Conservation (phyloP, 2,329 filamentous ascomycete species). For the Cryphonectria nitschkei region DNA sequence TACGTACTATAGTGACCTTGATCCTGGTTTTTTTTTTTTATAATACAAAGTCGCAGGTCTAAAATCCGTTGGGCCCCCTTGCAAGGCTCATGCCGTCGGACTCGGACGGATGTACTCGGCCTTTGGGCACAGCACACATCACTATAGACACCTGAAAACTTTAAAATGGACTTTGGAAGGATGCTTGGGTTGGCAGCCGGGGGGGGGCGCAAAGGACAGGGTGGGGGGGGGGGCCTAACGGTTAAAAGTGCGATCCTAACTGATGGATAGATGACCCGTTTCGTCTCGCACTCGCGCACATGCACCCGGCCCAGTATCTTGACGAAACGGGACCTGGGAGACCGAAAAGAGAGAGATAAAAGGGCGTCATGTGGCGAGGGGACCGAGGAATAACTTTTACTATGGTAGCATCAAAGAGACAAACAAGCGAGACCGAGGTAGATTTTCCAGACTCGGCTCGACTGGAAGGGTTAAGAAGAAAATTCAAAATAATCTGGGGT, state of each 20-base stretch:
- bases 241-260: background rate
- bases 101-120: constrained; percentile 1
- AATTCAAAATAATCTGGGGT: background rate
- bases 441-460: background rate
- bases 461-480: background rate
- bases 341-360: too few relatives aligned
- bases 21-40: background rate
- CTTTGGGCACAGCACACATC: background rate
- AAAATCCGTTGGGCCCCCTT: background rate
- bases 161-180: background rate
- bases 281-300: background rate
- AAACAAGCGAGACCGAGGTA: background rate
- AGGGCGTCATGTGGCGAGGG: background rate
- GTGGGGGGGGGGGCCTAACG: too few relatives aligned
- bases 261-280: background rate
- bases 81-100: background rate
- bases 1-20: background rate
- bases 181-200: background rate
- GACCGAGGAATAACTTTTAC: background rate
- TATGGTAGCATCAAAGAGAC: too few relatives aligned
- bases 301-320: too few relatives aligned
- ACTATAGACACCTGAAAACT: background rate
- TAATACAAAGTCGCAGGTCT: background rate
- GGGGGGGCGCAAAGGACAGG: background rate
- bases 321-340: too few relatives aligned